Percentiles rank a stretch among this genome's conserved stretches.
phyloP scores from a whole-genome alignment of 805 yeast genomes.

The Teunomyces tritomae region DNA sequence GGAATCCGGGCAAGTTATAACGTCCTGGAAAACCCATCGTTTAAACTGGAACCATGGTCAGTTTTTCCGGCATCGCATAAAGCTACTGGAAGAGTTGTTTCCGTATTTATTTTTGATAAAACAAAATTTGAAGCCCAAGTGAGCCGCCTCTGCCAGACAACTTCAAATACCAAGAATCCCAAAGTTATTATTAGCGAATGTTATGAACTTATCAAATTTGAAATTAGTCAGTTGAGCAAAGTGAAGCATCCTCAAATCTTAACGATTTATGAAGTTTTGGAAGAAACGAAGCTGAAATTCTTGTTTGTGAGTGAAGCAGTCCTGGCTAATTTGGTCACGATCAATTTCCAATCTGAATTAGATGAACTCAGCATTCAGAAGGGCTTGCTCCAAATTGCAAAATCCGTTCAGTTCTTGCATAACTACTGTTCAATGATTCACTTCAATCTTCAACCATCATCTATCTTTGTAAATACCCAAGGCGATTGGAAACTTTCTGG shows the following conservation, averaged over 20 bases:
- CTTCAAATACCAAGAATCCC: constrained; percentile 38
- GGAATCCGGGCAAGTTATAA: constrained; percentile 69
- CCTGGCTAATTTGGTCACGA: constrained; percentile 48
- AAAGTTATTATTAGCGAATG: constrained; percentile 58
- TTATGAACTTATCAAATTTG: constrained; percentile 61
- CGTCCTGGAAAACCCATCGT: constrained; percentile 67
- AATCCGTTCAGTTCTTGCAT: constrained; percentile 82
- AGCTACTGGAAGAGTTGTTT: constrained; percentile 57
- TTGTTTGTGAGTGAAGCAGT: constrained; percentile 85
- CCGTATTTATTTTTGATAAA: constrained; percentile 87
- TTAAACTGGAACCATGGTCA: constrained; percentile 78
- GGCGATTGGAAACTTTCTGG: constrained; percentile 96
- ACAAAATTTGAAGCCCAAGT: constrained; percentile 62
- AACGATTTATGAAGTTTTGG: constrained; percentile 82
- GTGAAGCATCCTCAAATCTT: constrained; percentile 87
- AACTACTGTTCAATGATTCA: constrained; percentile 72
- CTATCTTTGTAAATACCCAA: constrained; percentile 72
- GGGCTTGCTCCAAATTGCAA: constrained; percentile 75
- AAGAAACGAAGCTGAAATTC: constrained; percentile 75
- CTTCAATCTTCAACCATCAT: constrained; percentile 71
- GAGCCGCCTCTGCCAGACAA: constrained; percentile 29
- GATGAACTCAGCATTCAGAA: constrained; percentile 76
- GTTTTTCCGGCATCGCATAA: constrained; percentile 81
- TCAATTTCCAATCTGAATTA: constrained; percentile 29
- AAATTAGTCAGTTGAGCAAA: constrained; percentile 70